Base-by-base conservation (phyloP, 2,329 filamentous ascomycete genomes). In the Teratosphaeria destructans region DNA sequence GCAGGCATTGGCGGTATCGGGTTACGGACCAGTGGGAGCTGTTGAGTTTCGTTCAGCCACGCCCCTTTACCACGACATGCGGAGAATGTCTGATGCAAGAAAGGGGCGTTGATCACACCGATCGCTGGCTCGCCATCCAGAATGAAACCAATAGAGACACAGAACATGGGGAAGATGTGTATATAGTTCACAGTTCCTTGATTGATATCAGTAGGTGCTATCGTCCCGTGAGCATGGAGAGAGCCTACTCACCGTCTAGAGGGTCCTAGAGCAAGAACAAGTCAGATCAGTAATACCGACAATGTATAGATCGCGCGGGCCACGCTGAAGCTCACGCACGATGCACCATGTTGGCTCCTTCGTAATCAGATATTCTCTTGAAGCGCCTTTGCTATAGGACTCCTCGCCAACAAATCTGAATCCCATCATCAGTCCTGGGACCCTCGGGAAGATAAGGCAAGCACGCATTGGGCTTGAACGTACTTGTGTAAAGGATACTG, bases 101-200 rank as follows among this genome's bases (percentile, higher is more conserved):
- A 84, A 0, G 88, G 88, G 0, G 87, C 87, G 66, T 87, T 83
- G 67, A 91, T 85, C 54, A 90, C 81, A 23, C 88, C 88, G 56
- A 91, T 82, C 2, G 85, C 72, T 2, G 88, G 85, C 32, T 77
- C 72, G 6, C 81, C 78, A 19, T 80, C 73, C 58, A 88, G 68
- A 27, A 86, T 77, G 67, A 91, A 85, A 55, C 80, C 87, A 67
- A 91, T 90, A 39, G 85, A 89, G 52, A 91, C 85, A 72, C 88
- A 91, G 75, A 89, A 90, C 85, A 90, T 89, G 60, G 87, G 87
- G 69, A 89, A 90, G 5, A 89, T 79, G 71, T 91, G 88, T 34
- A 87, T 89, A 75, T 88, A 91, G 77, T 91, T 91, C 61, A 91
- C 87, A 3, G 88, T 91, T 52, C 81, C 78, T 79, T 32, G 16